A percentile compares a stretch with the other conserved stretches of the same genome.
These are phyloP conservation scores for Cladophialophora yegresii DNA, from an alignment of 2,329 filamentous ascomycete genomes.

Conservation along the genomic window DNA sequence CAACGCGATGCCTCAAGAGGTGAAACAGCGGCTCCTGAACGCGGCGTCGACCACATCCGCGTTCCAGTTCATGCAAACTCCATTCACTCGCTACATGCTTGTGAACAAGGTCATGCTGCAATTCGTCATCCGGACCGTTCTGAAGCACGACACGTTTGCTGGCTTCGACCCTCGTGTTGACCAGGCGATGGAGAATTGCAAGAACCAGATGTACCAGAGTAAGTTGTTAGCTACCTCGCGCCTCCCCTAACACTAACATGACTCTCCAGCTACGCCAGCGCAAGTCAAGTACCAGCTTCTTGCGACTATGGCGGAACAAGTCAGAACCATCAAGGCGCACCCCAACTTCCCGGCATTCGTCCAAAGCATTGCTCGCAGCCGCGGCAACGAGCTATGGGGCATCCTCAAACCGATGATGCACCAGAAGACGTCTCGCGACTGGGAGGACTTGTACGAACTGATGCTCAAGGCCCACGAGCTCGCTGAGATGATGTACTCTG, in stretches of 20 bases:
- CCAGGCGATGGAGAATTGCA: conserved; percentile 16
- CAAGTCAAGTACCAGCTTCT: conserved; percentile 30
- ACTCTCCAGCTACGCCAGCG: conserved; percentile 24
- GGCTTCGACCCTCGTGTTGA: conserved; percentile 29
- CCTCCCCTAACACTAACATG: conserved; percentile 3
- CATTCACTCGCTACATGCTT: conserved; percentile 30
- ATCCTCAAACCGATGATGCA: conserved; percentile 31
- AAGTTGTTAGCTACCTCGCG: not conserved
- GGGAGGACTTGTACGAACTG: conserved; percentile 28
- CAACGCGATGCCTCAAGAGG: conserved; percentile 20
- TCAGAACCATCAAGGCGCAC: conserved; percentile 19
- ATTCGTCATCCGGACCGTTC: conserved; percentile 26
- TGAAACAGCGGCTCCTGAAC: conserved; percentile 31
- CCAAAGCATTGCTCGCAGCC: conserved; percentile 15
- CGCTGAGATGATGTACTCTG: conserved; percentile 25
- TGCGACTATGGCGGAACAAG: conserved; percentile 25
- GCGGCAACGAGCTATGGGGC: conserved; percentile 29
- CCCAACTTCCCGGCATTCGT: conserved; percentile 22
- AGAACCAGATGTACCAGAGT: conserved; percentile 29
- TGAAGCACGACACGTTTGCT: conserved; percentile 27
- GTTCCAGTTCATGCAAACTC: conserved; percentile 28
- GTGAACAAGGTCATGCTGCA: conserved; percentile 32
- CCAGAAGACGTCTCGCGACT: conserved; percentile 25
- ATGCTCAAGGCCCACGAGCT: conserved; percentile 32
- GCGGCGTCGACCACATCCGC: conserved; percentile 27